A percentile compares a stretch with the other conserved stretches of the same genome.
phyloP scores from a whole-genome alignment of 176 grass and related monocot genomes.

The Canna indica region DNA sequence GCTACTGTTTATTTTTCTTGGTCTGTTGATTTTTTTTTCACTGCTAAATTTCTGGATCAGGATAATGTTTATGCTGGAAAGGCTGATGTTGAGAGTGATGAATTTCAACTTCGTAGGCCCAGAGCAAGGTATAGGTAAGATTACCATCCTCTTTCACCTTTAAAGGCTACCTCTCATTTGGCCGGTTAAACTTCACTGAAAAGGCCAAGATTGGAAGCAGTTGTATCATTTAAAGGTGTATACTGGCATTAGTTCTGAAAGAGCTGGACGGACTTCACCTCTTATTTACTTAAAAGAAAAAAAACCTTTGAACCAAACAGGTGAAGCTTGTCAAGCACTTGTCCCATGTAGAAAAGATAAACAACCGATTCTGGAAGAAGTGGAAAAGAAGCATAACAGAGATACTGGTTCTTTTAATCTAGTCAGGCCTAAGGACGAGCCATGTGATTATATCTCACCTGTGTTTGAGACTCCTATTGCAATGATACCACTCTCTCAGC shows the following conservation, averaged over 20 bases:
- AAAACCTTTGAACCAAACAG: conserved; percentile 1
- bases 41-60: neutral
- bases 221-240: no score
- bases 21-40: neutral
- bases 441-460: conserved; percentile 1
- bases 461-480: conserved; percentile 24
- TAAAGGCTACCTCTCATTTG: neutral
- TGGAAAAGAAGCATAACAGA: conserved; percentile 2
- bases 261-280: conserved; percentile 2
- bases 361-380: conserved; percentile 10
- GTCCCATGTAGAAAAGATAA: neutral
- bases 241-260: no score
- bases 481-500: conserved; percentile 12
- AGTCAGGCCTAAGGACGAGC: conserved; percentile 3
- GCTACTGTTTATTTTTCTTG: neutral
- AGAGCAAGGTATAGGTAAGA: neutral
- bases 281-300: conserved; percentile 12
- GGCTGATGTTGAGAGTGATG: neutral
- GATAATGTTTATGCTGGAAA: neutral
- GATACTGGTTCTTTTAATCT: neutral
- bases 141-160: neutral
- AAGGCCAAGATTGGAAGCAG: conserved; percentile 14
- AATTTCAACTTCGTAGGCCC: neutral
- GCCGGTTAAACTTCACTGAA: conserved; percentile 1
- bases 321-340: neutral